Base-by-base conservation (phyloP, 345 rosid genomes). In the Brassica carinata region DNA sequence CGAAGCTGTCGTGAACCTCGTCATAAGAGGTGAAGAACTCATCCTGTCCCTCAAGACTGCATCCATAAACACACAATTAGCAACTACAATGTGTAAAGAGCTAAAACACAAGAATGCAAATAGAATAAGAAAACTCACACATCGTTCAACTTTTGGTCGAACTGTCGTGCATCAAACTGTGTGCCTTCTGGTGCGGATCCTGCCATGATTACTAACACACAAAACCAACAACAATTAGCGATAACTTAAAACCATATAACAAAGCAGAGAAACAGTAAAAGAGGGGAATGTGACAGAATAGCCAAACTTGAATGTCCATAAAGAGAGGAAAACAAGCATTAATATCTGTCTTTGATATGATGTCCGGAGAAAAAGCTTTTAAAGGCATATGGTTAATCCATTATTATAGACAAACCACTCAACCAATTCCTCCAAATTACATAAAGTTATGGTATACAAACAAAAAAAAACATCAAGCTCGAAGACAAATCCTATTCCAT, bases 151-250 rank as follows among this genome's bases (percentile, higher is more conserved):
- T 55, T 55, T 23, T 55, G 61, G 61, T 55, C 61, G 61, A 55
- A 55, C 61, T 55, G 61, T 15, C 61, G 61, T 2, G 61, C 23
- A 55, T 55, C 61, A 15, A 55, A 55, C 23, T 55, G 61, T 5
- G 61, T n/a, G 61, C 61, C 61, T 55, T 55, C 61, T 15, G 61
- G 61, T 55, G 61, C 61, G 3, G 61, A 55, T 55, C 61, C 61
- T 55, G 61, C 61, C 61, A 55, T 55, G 61, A 55, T 23, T 55
- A 55, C 23, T 23, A 23, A 2, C 0, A 3, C 3, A 15, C 0
- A 17, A 8, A 15, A 55, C 59, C 59, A 55, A 15, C 61, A n/a
- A 55, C 9, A 55, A 1, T 55, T 17, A 55, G 61, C 23, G 8
- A 55, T 48, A 4, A 48, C 17, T 4, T 4, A 48, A 48, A 48